phyloP scores from a whole-genome alignment of 805 yeast species.

The Tanozyma kutaoensis region DNA sequence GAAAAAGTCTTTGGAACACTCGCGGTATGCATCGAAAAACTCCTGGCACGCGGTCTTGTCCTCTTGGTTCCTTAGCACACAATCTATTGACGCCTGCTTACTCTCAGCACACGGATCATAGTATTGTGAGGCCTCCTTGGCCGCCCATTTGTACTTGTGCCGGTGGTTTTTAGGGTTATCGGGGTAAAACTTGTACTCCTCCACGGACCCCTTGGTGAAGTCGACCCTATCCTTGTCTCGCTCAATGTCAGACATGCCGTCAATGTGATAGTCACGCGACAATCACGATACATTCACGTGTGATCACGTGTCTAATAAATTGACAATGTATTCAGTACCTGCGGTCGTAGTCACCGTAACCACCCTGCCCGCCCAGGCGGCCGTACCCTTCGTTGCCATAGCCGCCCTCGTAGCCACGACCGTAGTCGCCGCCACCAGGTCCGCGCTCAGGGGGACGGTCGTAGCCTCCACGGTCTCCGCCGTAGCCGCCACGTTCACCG shows the following conservation, averaged over 20 bases:
- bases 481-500: constrained; percentile 1
- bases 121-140: constrained; percentile 71
- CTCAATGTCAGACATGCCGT: too few relatives aligned
- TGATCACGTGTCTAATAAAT: too few relatives aligned
- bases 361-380: constrained; percentile 3
- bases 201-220: constrained; percentile 41
- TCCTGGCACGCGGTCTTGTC: constrained; percentile 51
- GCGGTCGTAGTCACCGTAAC: constrained; percentile 1
- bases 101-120: constrained; percentile 92
- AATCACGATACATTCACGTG: too few relatives aligned
- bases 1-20: too few relatives aligned
- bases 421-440: constrained; percentile 2
- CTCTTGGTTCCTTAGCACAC: constrained; percentile 69
- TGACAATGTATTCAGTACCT: background rate
- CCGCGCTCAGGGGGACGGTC: too few relatives aligned
- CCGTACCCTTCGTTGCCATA: constrained; percentile 4
- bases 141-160: constrained; percentile 55
- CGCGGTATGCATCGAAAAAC: constrained; percentile 86
- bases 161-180: constrained; percentile 70
- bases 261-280: too few relatives aligned
- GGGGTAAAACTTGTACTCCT: constrained; percentile 61
- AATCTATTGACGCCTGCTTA: constrained; percentile 72
- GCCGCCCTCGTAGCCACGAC: constrained; percentile 1
- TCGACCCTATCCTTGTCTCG: constrained; percentile 32
- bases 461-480: constrained; percentile 1